Evolutionary conservation across 495 filamentous ascomycete genomes (phyloP).

Genomic region (Hypoxylon cercidicola): DNA sequence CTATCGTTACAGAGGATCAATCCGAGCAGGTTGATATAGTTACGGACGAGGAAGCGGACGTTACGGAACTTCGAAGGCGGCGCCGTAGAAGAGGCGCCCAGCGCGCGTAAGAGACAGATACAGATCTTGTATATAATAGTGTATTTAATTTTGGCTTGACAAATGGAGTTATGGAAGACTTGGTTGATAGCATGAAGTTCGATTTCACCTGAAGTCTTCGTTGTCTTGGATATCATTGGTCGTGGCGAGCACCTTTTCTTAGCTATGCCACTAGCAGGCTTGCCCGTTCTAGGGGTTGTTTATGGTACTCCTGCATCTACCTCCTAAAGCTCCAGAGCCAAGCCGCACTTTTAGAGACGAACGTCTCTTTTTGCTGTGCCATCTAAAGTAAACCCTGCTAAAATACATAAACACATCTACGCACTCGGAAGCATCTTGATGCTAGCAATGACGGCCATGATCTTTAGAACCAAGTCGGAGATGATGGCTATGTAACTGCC

Average conservation of each 20-base stretch:
- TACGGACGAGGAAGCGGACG: slow-evolving; percentile 18
- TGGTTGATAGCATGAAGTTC: too few relatives aligned
- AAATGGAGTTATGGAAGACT: too few relatives aligned
- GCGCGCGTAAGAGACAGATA: slow-evolving; percentile 14
- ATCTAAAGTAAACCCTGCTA: too few relatives aligned
- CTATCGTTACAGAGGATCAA: neutral
- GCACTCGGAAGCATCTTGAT: slow-evolving; percentile 42
- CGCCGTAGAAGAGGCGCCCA: slow-evolving; percentile 26
- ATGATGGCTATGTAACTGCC: slow-evolving; percentile 35
- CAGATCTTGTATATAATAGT: neutral
- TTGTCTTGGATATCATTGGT: too few relatives aligned
- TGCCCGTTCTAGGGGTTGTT: too few relatives aligned
- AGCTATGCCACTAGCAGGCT: too few relatives aligned
- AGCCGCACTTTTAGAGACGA: too few relatives aligned
- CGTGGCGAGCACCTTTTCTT: too few relatives aligned
- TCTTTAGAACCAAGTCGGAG: slow-evolving; percentile 42
- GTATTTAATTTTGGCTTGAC: neutral
- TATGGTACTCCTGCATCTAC: too few relatives aligned
- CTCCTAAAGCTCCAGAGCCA: too few relatives aligned
- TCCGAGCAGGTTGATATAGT: slow-evolving; percentile 6
- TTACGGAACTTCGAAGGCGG: slow-evolving; percentile 36
- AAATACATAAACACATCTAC: slow-evolving; percentile 35
- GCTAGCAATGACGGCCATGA: slow-evolving; percentile 48
- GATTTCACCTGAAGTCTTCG: too few relatives aligned
- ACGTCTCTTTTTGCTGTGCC: too few relatives aligned